phyloP scores from a whole-genome alignment of 2,329 filamentous ascomycete genomes.

The Aspergillus felis region DNA sequence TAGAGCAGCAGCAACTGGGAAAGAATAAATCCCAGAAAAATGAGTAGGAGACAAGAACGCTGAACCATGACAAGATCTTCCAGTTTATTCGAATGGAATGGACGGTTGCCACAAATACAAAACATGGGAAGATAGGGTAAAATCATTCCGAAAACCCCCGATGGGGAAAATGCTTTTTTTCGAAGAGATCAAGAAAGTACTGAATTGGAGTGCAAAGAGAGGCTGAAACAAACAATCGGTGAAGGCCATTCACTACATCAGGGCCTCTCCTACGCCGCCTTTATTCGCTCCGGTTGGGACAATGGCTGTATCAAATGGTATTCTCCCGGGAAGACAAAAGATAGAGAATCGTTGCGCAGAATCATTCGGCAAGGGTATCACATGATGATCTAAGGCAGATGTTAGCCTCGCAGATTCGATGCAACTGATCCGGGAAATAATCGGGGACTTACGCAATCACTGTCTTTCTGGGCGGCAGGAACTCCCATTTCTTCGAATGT shows the following conservation, averaged over 20 bases:
- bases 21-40: background rate
- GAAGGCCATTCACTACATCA: background rate
- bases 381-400: conserved; percentile 34
- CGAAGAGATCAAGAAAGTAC: background rate
- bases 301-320: background rate
- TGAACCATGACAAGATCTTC: background rate
- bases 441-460: conserved; percentile 71
- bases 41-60: background rate
- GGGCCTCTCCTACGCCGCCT: background rate
- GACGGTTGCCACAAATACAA: background rate
- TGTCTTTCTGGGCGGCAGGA: conserved; percentile 74
- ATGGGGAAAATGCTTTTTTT: background rate
- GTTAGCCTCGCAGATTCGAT: conserved; percentile 10
- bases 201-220: background rate
- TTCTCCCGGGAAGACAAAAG: conserved; percentile 15
- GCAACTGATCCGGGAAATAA: background rate
- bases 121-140: background rate
- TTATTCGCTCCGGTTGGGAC: background rate
- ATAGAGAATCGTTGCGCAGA: conserved; percentile 11
- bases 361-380: conserved; percentile 31
- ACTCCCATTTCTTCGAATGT: conserved; percentile 99
- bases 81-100: background rate
- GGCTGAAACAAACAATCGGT: background rate
- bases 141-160: background rate
- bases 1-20: background rate